Percentiles rank a stretch among this genome's conserved stretches.
These are phyloP conservation scores for Colletotrichum musae DNA, from an alignment of 2,329 filamentous ascomycete genomes.

Conservation along the genomic window DNA sequence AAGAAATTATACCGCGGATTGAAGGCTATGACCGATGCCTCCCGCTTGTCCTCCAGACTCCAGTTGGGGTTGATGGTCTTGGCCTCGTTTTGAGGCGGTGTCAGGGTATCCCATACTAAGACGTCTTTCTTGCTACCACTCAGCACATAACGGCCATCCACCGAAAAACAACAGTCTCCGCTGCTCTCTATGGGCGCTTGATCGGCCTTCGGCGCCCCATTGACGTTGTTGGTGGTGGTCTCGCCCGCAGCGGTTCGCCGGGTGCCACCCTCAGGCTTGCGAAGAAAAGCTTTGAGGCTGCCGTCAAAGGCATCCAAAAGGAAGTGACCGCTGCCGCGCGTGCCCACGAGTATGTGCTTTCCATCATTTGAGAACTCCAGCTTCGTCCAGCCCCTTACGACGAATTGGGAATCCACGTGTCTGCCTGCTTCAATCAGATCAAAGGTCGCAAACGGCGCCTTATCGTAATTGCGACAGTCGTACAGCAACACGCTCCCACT, in stretches of 20 bases:
- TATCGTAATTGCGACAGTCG: constrained; percentile 94
- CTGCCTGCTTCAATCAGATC: constrained; percentile 76
- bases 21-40: constrained; percentile 83
- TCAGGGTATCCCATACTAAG: constrained; percentile 87
- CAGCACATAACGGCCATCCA: constrained; percentile 90
- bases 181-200: constrained; percentile 66
- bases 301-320: constrained; percentile 95
- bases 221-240: constrained; percentile 48
- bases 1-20: constrained; percentile 95
- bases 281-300: constrained; percentile 80
- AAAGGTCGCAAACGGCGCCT: constrained; percentile 88
- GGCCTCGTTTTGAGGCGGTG: constrained; percentile 63
- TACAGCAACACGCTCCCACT: constrained; percentile 89
- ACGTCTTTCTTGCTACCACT: constrained; percentile 83
- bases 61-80: constrained; percentile 74
- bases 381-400: constrained; percentile 84
- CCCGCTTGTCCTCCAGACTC: constrained; percentile 76
- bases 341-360: constrained; percentile 86
- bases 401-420: constrained; percentile 68
- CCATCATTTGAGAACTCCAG: constrained; percentile 98
- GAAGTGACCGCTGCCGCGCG: constrained; percentile 88
- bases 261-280: constrained; percentile 68
- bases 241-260: constrained; percentile 70
- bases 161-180: constrained; percentile 89
- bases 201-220: constrained; percentile 61